Evolutionary conservation across 208 protist genomes (phyloP).

Genomic region (Acanthamoeba royreba): DNA sequence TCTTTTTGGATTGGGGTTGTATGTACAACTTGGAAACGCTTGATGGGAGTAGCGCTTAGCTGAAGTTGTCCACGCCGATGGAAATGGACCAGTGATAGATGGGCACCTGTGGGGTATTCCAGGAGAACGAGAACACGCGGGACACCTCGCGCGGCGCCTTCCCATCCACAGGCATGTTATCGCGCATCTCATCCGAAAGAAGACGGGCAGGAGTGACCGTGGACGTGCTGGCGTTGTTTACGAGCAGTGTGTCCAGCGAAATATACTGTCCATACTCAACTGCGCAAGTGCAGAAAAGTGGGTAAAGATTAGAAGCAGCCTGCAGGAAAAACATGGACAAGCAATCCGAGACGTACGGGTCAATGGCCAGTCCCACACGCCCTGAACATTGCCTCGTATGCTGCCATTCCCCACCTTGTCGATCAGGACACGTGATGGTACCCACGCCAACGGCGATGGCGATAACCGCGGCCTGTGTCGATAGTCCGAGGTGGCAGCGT

Average conservation of each 20-base stretch:
- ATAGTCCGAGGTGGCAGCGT: not conserved
- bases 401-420: not conserved
- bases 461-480: not conserved
- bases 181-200: not conserved
- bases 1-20: too few relatives aligned
- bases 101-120: not conserved
- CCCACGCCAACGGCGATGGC: not conserved
- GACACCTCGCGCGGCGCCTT: not conserved
- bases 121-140: not conserved
- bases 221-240: not conserved
- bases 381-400: not conserved
- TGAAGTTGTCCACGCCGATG: conserved; percentile 3
- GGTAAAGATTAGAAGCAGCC: not conserved
- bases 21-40: too few relatives aligned
- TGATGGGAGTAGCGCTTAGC: too few relatives aligned
- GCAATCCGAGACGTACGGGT: not conserved
- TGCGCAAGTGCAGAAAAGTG: not conserved
- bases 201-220: not conserved
- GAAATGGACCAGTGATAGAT: not conserved
- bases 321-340: not conserved
- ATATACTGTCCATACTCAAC: not conserved
- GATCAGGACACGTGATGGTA: not conserved
- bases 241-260: not conserved
- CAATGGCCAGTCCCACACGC: not conserved
- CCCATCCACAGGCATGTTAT: not conserved